Conservation (phyloP, 2,329 filamentous ascomycete species). For the Xylaria sp. region DNA sequence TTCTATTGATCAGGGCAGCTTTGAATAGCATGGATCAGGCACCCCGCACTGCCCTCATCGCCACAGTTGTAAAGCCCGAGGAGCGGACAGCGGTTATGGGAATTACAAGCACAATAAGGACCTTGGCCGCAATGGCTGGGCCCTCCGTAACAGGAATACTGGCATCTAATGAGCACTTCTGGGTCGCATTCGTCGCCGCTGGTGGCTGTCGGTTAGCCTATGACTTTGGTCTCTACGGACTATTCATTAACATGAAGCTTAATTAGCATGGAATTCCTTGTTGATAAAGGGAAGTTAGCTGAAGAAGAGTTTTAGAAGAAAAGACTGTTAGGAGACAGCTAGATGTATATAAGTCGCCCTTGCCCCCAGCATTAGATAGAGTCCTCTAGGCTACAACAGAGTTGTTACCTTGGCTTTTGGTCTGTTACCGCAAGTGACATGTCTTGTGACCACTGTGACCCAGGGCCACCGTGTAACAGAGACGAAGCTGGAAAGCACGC, state of each 20-base stretch:
- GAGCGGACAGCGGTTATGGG: conserved; percentile 78
- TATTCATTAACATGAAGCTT: conserved; percentile 69
- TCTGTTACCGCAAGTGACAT: too few species aligned
- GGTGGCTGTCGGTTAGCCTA: conserved; percentile 65
- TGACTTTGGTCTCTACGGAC: conserved; percentile 67
- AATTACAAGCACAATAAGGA: conserved; percentile 70
- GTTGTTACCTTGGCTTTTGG: too few species aligned
- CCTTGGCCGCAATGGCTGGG: conserved; percentile 65
- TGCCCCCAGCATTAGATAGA: too few species aligned
- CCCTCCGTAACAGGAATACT: conserved; percentile 67
- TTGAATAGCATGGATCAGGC: conserved; percentile 78
- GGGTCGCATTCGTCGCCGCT: conserved; percentile 70
- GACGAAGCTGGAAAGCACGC: conserved; percentile 40
- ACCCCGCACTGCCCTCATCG: conserved; percentile 73
- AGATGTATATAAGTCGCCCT: too few species aligned
- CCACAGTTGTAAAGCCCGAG: conserved; percentile 71
- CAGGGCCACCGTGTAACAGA: conserved; percentile 4
- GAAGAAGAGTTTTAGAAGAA: conserved; percentile 35
- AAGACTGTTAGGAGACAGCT: conserved; percentile 29
- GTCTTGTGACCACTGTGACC: too few species aligned
- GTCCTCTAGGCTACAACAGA: too few species aligned
- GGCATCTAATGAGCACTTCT: conserved; percentile 64
- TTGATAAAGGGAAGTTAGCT: neutral
- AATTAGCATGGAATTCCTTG: conserved; percentile 55
- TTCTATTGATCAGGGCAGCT: conserved; percentile 69